Evolutionary conservation across 2,329 filamentous ascomycete genomes (phyloP), one percentile per base, ranked within the genome.

Genomic region (Colletotrichum lindemuthianum): DNA sequence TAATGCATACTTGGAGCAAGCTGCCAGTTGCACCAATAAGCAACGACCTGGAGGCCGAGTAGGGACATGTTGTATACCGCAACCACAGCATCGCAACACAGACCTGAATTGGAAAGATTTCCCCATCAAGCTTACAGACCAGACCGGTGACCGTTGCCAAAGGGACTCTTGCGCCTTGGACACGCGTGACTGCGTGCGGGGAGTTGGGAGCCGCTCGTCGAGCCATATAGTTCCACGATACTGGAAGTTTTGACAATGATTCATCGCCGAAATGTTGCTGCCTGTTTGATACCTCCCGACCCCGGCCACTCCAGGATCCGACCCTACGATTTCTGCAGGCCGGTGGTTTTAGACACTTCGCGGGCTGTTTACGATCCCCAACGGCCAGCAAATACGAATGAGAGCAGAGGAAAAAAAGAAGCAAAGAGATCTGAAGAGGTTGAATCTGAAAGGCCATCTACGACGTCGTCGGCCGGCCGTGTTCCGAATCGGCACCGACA

Each of bases 251-350:
- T 52, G 34, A 32, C 49, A 36, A 59, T 37, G 10, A 15, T 39
- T 33, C 12, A 47, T 40, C 32, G n/a, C n/a, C 33, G 12, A 47
- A 53, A 53, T 59, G 57, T 41, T 59, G 57, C 41, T 59, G 57
- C 57, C 48, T 59, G 40, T 16, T 52, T 33, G 13, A 53, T 33
- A 49, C 47, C 41, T 53, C 34, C 49, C 13, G 33, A 40, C 44
- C 43, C 44, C 49, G 34, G 54, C 10, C 16, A 36, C 54, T 43
- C 1, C 40, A 11, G 40, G 15, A 43, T 4, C 12, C 40, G 40
- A 43, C 12, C 40, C 12, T n/a, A n/a, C n/a, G n/a, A n/a, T n/a
- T n/a, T n/a, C n/a, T n/a, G n/a, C n/a, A n/a, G n/a, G n/a, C n/a
- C n/a, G n/a, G n/a, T n/a, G n/a, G n/a, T n/a, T n/a, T n/a, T n/a